These are phyloP conservation scores for Tulasnella sp. DNA, from an alignment of 768 basidiomycete species.

Conservation along the genomic window DNA sequence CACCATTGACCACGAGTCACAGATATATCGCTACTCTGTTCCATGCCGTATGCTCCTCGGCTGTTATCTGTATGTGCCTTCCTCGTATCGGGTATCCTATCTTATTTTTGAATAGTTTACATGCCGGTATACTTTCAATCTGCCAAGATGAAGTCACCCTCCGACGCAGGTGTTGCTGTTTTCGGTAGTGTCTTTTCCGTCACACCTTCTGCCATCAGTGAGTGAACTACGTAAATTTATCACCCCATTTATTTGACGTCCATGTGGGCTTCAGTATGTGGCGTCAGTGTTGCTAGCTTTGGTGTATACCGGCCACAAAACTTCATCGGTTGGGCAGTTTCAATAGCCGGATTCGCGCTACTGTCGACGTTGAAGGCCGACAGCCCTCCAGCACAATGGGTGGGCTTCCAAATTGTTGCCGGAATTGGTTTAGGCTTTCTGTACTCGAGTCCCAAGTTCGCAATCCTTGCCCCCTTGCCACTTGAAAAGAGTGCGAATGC, in stretches of 20 bases:
- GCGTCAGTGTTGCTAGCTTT: background rate
- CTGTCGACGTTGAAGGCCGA: constrained; percentile 20
- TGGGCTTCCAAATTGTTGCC: constrained; percentile 5
- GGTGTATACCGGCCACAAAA: constrained; percentile 31
- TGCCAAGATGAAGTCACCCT: constrained; percentile 10
- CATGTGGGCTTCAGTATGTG: background rate
- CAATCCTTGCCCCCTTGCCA: constrained; percentile 23
- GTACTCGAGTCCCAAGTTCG: constrained; percentile 20
- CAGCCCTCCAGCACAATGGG: constrained; percentile 1
- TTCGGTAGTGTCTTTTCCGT: constrained; percentile 15
- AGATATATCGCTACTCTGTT: background rate
- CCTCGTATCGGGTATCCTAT: background rate
- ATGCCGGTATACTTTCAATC: constrained; percentile 23
- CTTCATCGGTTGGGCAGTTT: constrained; percentile 28
- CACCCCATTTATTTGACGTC: too few relatives aligned
- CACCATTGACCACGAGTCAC: too few relatives aligned
- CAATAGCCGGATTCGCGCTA: constrained; percentile 28
- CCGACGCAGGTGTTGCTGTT: constrained; percentile 7
- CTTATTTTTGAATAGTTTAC: background rate
- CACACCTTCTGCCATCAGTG: constrained; percentile 17
- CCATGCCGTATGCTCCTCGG: background rate
- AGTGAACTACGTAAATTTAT: background rate
- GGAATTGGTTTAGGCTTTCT: background rate
- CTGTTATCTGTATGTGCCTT: background rate
- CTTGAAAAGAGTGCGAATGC: constrained; percentile 13